phyloP scores from a whole-genome alignment of 2,329 filamentous ascomycete species.

The Bipolaris cookei region DNA sequence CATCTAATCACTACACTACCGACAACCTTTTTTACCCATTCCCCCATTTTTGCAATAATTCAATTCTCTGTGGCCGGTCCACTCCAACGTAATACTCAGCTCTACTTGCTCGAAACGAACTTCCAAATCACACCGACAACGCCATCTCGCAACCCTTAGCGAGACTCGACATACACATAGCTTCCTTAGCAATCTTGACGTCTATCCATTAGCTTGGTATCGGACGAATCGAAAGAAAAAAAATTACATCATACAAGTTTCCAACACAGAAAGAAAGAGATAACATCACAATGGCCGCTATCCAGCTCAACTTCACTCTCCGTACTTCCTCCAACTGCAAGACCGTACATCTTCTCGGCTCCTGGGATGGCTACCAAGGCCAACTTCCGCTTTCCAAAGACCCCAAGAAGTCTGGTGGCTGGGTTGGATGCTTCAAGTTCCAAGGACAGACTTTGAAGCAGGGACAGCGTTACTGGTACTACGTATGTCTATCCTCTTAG shows the following conservation, averaged over 20 bases:
- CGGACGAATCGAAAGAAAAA: constrained; percentile 39
- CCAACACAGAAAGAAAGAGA: constrained; percentile 32
- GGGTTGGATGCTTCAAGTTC: constrained; percentile 97
- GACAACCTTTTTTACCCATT: constrained; percentile 24
- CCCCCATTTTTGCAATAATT: constrained; percentile 42
- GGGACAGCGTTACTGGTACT: constrained; percentile 98
- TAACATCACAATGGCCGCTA: constrained; percentile 72
- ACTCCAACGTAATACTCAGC: constrained; percentile 53
- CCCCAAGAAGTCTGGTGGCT: constrained; percentile 84
- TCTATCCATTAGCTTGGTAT: constrained; percentile 49
- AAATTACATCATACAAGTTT: constrained; percentile 31
- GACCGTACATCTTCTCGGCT: constrained; percentile 95
- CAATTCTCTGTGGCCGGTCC: constrained; percentile 53
- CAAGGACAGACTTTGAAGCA: constrained; percentile 83
- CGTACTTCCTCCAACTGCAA: constrained; percentile 96
- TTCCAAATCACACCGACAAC: constrained; percentile 28
- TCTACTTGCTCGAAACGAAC: constrained; percentile 57
- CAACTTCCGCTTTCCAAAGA: constrained; percentile 95
- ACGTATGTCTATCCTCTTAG: constrained; percentile 58
- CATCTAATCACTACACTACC: constrained; percentile 40
- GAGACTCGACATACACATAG: constrained; percentile 32
- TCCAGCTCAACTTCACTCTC: constrained; percentile 94
- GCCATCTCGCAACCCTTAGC: constrained; percentile 42
- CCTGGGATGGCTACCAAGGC: constrained; percentile 96
- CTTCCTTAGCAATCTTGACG: constrained; percentile 45